Base-by-base conservation (phyloP, 192 early-diverging fungal genomes). In the Dimargaris cristalligena region DNA sequence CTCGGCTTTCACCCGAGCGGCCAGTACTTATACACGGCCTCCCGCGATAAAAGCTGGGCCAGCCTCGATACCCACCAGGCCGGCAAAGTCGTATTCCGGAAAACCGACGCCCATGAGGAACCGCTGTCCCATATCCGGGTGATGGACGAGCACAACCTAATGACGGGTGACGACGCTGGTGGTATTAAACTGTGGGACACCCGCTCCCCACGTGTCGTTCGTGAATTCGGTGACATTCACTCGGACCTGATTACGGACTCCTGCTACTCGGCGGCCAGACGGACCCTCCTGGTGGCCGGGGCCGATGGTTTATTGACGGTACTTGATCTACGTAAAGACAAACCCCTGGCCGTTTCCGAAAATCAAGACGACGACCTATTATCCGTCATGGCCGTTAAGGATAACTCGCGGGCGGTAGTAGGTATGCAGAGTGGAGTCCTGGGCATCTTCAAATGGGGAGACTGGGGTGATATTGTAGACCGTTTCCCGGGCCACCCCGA, bases 341-440 rank as follows among this genome's bases (percentile, higher is more conserved):
- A 88, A 51, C 85, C 90, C 16, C 70, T 88, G 29, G 87, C 81
- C 33, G 83, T 89, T 62, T 96, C 90, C 6, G 96, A 85, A 30
- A 86, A 92, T 63, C 90, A 91, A 75, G 96, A 97, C 34, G 92
- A 95, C 67, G 96, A 97, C 64, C 76, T 97, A 38, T 66, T 99
- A 46, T 94, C 86, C 26, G 75, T 97, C 22, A 60, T 66, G 22
- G 34, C 64, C 23, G 63, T 74, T 59, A 69, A 88, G 76, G 79
- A 87, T 62, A 77, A 76, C 23, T 78, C 75, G 32, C 94, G 93
- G 67, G 94, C 82, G 9, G 79, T 94, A 1, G 87, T 92, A 2
- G 96, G 96, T 32, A 87, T 89, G 20, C 89, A 95, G 65, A 83
- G 85, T 29, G 96, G 96, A 30, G 78, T 86, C 0, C 62, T 99